A percentile compares a stretch with the other conserved stretches of the same genome.
Evolutionary conservation across 2,329 filamentous ascomycete species (phyloP).

Genomic region (Esteya vermicola): DNA sequence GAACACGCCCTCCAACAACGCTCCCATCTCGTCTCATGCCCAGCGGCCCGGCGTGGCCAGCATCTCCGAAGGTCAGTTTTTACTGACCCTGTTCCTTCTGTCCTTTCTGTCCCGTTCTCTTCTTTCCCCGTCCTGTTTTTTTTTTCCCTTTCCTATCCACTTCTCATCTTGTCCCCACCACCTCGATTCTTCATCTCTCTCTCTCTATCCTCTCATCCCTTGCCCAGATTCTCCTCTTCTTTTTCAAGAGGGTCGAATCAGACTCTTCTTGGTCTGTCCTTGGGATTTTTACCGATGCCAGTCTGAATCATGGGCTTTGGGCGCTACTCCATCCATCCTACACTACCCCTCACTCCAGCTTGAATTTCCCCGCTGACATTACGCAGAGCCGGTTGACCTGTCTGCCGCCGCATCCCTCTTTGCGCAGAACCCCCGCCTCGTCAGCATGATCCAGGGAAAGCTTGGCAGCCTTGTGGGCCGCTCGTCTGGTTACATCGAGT

Average conservation of each 20-base stretch:
- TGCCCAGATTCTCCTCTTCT: too few species aligned
- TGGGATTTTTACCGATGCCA: too few species aligned
- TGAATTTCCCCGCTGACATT: not conserved
- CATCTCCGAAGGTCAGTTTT: constrained; percentile 83
- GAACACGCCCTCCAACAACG: constrained; percentile 91
- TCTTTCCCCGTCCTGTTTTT: too few species aligned
- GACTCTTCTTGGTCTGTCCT: too few species aligned
- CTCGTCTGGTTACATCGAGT: constrained; percentile 97
- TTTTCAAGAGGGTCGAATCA: too few species aligned
- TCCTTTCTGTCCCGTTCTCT: not conserved
- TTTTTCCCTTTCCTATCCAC: not conserved
- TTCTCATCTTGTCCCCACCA: not conserved
- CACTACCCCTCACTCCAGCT: not conserved
- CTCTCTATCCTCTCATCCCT: too few species aligned
- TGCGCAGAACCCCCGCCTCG: constrained; percentile 84
- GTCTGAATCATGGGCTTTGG: not conserved
- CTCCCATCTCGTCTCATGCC: constrained; percentile 93
- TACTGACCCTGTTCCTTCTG: not conserved
- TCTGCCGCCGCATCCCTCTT: constrained; percentile 81
- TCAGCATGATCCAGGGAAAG: constrained; percentile 96
- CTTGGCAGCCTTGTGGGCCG: constrained; percentile 85
- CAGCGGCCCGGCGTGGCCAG: constrained; percentile 87
- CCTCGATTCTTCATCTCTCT: too few species aligned
- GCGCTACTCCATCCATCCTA: not conserved
- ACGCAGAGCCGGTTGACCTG: constrained; percentile 76